Percentiles rank a stretch among this genome's conserved stretches.
Conservation (phyloP, 2,329 filamentous ascomycete species). For the Fusarium staphyleae region DNA sequence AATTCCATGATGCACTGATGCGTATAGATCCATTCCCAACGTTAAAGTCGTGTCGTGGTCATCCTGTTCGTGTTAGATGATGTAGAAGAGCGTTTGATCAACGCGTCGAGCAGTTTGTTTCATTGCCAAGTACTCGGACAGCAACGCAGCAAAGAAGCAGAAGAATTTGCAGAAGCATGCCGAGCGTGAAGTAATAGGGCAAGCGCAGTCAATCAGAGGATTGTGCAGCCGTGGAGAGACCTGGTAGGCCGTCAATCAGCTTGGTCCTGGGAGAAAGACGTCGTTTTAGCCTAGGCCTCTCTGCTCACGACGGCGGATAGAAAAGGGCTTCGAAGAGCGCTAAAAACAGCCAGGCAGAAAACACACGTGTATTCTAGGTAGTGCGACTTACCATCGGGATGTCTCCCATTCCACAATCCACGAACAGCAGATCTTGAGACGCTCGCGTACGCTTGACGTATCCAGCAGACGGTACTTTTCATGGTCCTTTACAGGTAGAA, state of each 20-base stretch:
- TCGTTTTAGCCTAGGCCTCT: conserved; percentile 35
- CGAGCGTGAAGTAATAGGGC: conserved; percentile 29
- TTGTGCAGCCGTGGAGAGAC: conserved; percentile 44
- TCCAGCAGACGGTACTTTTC: conserved; percentile 81
- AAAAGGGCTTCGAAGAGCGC: background rate
- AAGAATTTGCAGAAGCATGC: conserved; percentile 16
- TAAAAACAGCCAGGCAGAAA: background rate
- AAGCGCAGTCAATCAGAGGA: conserved; percentile 41
- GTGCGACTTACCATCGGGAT: conserved; percentile 70
- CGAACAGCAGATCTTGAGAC: conserved; percentile 80
- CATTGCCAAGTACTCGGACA: conserved; percentile 16
- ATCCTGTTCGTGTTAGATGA: conserved; percentile 27
- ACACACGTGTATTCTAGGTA: background rate
- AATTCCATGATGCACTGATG: conserved; percentile 5
- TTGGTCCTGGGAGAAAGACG: conserved; percentile 37
- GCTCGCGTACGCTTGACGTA: conserved; percentile 77
- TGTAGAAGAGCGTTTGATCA: conserved; percentile 8
- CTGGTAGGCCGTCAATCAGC: conserved; percentile 40
- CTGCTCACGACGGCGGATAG: conserved; percentile 15
- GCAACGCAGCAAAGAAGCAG: conserved; percentile 26
- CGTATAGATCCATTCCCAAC: background rate
- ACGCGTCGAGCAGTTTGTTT: conserved; percentile 6
- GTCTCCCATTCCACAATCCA: conserved; percentile 80
- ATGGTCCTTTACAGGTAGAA: conserved; percentile 76
- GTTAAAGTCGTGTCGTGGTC: conserved; percentile 15